Evolutionary conservation across 768 basidiomycete species (phyloP), one percentile per base, ranked within the genome.

Genomic region (Boletus reticuloceps): DNA sequence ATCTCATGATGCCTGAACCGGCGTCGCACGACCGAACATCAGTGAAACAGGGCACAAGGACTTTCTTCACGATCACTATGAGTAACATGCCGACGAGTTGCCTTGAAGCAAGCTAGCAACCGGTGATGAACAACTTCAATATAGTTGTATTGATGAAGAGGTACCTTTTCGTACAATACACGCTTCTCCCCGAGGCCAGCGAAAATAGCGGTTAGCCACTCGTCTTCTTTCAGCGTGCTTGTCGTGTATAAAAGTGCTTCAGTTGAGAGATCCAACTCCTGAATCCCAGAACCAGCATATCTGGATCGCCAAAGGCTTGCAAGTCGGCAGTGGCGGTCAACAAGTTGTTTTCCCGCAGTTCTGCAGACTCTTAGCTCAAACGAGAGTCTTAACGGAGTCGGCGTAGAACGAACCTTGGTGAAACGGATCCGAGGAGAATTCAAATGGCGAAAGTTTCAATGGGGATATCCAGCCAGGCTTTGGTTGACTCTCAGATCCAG

Each of bases 11-110:
- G 0, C 91, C 91, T 4, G 85, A 81, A 6, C 86, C 89, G n/a
- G 81, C 82, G 0, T 78, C 72, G 19, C 77, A 69, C 7, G 77
- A 78, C 53, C 69, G 74, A 34, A 89, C 69, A 39, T 84, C 77
- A 27, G 74, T 71, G 57, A 93, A 86, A 58, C 78, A 80, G 4
- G 63, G 32, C 7, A 69, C 70, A 40, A 88, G 59, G 0, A 66
- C 58, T 52, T 79, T 86, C 68, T 82, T 86, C 9, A 82, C 84
- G 40, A 93, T 72, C 29, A 89, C 69, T 12, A 93, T 64, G 19
- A 93, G 70, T n/a, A 93, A 74, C 78, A 91, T 89, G 36, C 91
- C 91, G 37, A 93, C 90, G 19, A 94, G 85, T 66, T 91, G 91
- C 61, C 80, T 88, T 4, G 88, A 89, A 14, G 73, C 75, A 32